Percentiles rank a stretch among this genome's conserved stretches.
Conservation (phyloP, 2,329 filamentous ascomycete genomes). For the Ophiostoma angusticollis region DNA sequence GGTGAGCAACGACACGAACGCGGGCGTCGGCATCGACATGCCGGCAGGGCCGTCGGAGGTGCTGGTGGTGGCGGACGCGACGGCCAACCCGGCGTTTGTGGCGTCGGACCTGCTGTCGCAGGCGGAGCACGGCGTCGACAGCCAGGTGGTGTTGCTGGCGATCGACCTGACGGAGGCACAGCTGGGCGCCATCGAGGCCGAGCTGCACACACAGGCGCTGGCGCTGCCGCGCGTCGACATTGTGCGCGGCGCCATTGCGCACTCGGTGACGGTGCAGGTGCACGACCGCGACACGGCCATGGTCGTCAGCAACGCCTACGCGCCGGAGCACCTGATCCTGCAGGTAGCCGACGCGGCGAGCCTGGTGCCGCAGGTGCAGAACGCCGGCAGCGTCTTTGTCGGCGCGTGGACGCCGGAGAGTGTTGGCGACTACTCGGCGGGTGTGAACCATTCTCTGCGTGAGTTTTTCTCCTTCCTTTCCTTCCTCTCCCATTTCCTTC, state of each 20-base stretch:
- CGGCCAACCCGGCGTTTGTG: conserved; percentile 85
- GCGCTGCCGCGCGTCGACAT: conserved; percentile 86
- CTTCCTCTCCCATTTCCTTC: background rate
- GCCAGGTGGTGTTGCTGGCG: conserved; percentile 84
- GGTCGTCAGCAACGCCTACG: conserved; percentile 81
- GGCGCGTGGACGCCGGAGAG: conserved; percentile 95
- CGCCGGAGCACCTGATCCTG: conserved; percentile 90
- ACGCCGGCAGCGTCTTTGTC: conserved; percentile 92
- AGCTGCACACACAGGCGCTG: conserved; percentile 76
- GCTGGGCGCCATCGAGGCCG: conserved; percentile 75
- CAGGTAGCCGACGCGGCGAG: conserved; percentile 68
- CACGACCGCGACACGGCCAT: conserved; percentile 61
- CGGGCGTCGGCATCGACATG: conserved; percentile 95
- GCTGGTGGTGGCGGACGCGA: conserved; percentile 82
- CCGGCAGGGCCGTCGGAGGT: conserved; percentile 94
- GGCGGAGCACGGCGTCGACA: conserved; percentile 93
- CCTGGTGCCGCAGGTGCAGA: conserved; percentile 67
- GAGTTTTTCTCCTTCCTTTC: conserved; percentile 32
- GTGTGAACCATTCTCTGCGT: conserved; percentile 95
- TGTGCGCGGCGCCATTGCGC: conserved; percentile 75
- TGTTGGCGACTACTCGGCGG: conserved; percentile 94
- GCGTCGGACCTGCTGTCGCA: conserved; percentile 87
- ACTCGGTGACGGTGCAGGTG: conserved; percentile 73
- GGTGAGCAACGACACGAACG: conserved; percentile 93
- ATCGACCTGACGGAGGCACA: conserved; percentile 63